Base-by-base conservation (phyloP, 441 rosid genomes). In the Bocquillonia castaneifolia region DNA sequence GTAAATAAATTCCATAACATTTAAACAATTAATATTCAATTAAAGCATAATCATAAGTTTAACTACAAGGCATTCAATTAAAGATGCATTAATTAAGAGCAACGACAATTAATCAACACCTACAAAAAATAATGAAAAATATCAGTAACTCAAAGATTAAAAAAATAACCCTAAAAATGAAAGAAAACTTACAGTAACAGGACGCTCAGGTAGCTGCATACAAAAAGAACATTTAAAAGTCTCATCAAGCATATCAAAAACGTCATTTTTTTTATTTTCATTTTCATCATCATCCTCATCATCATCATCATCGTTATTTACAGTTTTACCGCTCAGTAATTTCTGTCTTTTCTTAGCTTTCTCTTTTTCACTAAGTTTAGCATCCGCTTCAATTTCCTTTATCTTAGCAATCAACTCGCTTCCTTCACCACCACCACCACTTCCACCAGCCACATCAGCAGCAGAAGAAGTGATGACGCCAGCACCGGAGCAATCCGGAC, bases 281-380 rank as follows among this genome's bases (percentile, higher is more conserved):
- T 44, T 15, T 15, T 26, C 20, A 47, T 63, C 25, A 29, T 42
- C 14, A 48, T 65, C 34, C 1, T 20, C 37, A 12, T 50, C 66
- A 25, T 44, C 45, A 17, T 47, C 66, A 29, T 29, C 54, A 44
- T 44, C 71, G 13, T 67, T 37, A 29, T 36, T 74, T 69, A 70
- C 72, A 34, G 18, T 0, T 36, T 59, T 62, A 8, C 94, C 94
- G 31, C 88, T 75, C 62, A 86, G 12, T 44, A 90, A 65, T 63
- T 69, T 74, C 76, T 86, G 94, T 42, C 91, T 74, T 70, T 74
- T 84, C 68, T 65, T 77, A 2, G 94, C 92, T 79, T 88, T 90
- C 78, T 85, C 80, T 62, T 37, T 50, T 55, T 79, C 88, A 6
- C 81, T 79, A 52, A 90, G 67, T 26, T 77, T 63, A 23, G 28